Conservation (phyloP, 129 eudicot species). For the Centaurea solstitialis region DNA sequence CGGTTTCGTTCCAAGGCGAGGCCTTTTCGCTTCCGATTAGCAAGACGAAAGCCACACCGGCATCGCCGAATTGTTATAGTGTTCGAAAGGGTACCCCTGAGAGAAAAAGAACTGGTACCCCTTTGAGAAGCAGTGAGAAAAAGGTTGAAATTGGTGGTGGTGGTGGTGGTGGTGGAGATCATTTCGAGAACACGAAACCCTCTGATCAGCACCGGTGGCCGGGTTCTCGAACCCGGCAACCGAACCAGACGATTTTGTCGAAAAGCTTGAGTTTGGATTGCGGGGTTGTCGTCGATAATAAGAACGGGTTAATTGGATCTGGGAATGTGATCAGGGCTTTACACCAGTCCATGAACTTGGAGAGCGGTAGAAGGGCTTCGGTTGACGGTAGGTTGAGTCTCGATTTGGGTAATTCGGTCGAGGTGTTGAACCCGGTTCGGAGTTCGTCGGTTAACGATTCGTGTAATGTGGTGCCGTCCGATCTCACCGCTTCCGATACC, state of each 20-base stretch:
- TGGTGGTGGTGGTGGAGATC: constrained; percentile 54
- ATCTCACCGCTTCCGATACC: constrained; percentile 82
- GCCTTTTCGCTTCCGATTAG: constrained; percentile 85
- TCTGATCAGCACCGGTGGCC: constrained; percentile 79
- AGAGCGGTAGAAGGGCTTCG: constrained; percentile 53
- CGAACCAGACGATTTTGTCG: constrained; percentile 44
- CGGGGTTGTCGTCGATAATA: constrained; percentile 39
- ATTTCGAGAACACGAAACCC: constrained; percentile 61
- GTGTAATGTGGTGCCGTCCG: constrained; percentile 47
- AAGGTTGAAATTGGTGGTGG: constrained; percentile 45
- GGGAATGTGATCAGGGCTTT: constrained; percentile 59
- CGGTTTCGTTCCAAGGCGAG: constrained; percentile 95
- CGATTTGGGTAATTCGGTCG: constrained; percentile 52
- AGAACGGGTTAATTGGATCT: constrained; percentile 52
- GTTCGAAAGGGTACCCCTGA: constrained; percentile 84
- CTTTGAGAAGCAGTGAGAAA: constrained; percentile 41
- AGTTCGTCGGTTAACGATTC: constrained; percentile 50
- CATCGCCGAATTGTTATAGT: constrained; percentile 50
- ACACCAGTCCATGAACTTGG: constrained; percentile 60
- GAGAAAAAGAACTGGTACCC: constrained; percentile 66
- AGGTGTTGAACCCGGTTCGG: constrained; percentile 36
- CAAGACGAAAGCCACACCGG: constrained; percentile 75
- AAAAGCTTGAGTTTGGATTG: constrained; percentile 60
- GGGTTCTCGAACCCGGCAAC: constrained; percentile 46
- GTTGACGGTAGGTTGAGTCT: constrained; percentile 70